A percentile compares a stretch with the other conserved stretches of the same genome.
Evolutionary conservation across 768 basidiomycete genomes (phyloP).

Genomic region (Amanita molliuscula): DNA sequence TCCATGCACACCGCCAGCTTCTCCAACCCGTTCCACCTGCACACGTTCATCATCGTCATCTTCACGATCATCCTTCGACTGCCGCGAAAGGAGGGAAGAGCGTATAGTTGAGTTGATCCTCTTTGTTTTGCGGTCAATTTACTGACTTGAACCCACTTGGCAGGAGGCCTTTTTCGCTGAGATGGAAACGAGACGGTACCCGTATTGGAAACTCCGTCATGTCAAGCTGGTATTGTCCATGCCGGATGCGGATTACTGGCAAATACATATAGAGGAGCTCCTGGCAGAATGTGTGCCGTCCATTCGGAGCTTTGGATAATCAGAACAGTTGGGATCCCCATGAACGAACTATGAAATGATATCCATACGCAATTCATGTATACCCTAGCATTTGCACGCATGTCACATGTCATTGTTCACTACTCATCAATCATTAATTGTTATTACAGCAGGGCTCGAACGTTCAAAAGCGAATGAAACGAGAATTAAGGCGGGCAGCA

Average conservation of each 20-base stretch:
- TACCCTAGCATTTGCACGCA: too few species aligned
- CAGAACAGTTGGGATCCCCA: neutral
- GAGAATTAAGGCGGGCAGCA: too few species aligned
- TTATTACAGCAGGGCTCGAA: too few species aligned
- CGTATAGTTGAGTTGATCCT: neutral
- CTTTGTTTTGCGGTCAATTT: neutral
- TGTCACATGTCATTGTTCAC: too few species aligned
- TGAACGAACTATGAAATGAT: neutral
- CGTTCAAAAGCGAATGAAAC: too few species aligned
- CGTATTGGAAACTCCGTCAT: conserved; percentile 9
- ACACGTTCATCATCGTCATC: neutral
- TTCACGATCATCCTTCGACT: neutral
- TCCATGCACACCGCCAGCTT: conserved; percentile 8
- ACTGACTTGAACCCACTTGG: neutral
- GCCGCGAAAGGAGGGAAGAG: neutral
- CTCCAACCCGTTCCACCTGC: too few species aligned
- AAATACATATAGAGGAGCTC: neutral
- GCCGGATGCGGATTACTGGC: conserved; percentile 3
- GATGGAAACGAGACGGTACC: conserved; percentile 3
- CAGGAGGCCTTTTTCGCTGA: conserved; percentile 20
- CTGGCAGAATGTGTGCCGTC: conserved; percentile 4
- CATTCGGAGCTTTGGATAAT: conserved; percentile 1
- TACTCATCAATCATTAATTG: too few species aligned
- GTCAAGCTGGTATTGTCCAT: conserved; percentile 1
- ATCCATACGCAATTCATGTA: too few species aligned